phyloP scores from a whole-genome alignment of 148 eudicot species.

The Polygonum maritimum region DNA sequence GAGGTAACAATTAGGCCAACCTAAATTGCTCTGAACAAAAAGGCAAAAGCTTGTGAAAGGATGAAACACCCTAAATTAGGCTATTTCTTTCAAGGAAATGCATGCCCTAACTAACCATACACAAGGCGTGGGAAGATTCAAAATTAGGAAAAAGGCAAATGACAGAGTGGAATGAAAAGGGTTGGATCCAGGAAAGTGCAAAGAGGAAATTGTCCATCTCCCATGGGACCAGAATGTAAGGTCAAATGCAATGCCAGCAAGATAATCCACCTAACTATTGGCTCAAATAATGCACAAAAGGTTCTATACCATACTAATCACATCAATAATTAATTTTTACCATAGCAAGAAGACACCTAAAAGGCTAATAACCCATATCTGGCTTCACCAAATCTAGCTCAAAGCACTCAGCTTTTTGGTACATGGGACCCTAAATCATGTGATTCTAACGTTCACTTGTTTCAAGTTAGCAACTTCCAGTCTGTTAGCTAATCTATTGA shows the following conservation, averaged over 20 bases:
- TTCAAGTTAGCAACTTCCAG: too few relatives aligned
- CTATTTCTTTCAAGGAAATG: neutral
- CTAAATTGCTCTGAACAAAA: neutral
- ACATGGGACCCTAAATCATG: neutral
- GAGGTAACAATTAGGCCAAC: neutral
- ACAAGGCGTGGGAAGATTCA: neutral
- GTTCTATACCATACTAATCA: neutral
- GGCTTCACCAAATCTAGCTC: neutral
- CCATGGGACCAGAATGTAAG: neutral
- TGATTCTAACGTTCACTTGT: neutral
- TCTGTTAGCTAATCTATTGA: too few relatives aligned
- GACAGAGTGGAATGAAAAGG: neutral
- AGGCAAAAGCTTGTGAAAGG: neutral
- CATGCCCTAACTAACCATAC: neutral
- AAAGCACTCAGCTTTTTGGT: neutral
- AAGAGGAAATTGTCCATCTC: neutral
- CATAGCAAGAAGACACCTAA: neutral
- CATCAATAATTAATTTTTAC: neutral
- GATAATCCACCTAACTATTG: neutral
- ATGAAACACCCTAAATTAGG: neutral
- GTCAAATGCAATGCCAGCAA: neutral
- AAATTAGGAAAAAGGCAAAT: neutral
- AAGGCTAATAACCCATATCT: neutral
- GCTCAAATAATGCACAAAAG: neutral
- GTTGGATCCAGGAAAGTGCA: neutral